Conservation (phyloP, 768 basidiomycete genomes). For the Sporobolomyces phaffii region DNA sequence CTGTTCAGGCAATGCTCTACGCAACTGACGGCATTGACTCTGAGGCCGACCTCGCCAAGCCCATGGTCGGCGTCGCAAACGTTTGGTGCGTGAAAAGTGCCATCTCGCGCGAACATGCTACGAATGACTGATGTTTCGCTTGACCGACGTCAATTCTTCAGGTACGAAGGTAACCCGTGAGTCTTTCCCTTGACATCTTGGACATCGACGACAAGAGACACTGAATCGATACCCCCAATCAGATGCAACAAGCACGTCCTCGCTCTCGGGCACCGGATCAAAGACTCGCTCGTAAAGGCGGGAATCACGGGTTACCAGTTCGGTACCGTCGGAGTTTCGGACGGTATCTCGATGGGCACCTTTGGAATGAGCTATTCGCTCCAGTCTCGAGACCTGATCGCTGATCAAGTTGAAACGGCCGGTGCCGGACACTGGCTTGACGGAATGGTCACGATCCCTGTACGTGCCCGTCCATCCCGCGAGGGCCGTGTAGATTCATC, state of each 20-base stretch:
- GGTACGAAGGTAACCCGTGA: slow-evolving; percentile 99
- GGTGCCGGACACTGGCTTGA: slow-evolving; percentile 97
- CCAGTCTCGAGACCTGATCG: slow-evolving; percentile 94
- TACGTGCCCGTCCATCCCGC: slow-evolving; percentile 48
- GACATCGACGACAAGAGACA: background rate
- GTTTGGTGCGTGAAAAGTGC: slow-evolving; percentile 65
- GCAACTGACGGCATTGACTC: slow-evolving; percentile 84
- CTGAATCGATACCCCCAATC: slow-evolving; percentile 2
- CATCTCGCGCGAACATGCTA: too few species aligned
- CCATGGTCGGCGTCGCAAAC: slow-evolving; percentile 95
- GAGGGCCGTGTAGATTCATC: background rate
- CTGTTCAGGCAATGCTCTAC: slow-evolving; percentile 84
- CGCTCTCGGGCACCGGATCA: slow-evolving; percentile 77
- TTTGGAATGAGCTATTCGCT: slow-evolving; percentile 58
- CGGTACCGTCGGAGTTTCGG: slow-evolving; percentile 94
- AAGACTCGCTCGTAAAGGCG: slow-evolving; percentile 64
- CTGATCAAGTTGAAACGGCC: slow-evolving; percentile 92
- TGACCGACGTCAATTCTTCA: too few species aligned
- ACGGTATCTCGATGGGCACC: slow-evolving; percentile 96
- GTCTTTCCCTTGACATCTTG: slow-evolving; percentile 43
- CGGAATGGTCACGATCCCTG: slow-evolving; percentile 93
- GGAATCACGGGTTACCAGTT: slow-evolving; percentile 90
- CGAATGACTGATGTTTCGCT: too few species aligned
- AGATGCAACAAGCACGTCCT: slow-evolving; percentile 95
- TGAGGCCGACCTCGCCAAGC: slow-evolving; percentile 82